Base-by-base conservation (phyloP, 2,329 filamentous ascomycete species). In the Trichophyton rubrum region DNA sequence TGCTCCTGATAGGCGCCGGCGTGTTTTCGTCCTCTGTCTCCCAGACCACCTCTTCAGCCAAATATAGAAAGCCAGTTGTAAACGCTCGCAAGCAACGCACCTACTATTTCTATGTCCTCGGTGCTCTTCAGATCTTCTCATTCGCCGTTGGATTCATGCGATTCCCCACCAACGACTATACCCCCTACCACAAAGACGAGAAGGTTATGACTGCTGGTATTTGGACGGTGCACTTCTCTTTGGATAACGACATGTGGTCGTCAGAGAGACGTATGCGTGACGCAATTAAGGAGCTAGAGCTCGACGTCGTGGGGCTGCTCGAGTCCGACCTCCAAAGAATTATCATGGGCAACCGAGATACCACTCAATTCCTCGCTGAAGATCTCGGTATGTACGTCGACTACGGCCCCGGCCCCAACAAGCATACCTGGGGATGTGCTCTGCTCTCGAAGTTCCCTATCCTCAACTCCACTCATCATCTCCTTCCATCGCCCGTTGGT, bases 171-270 rank as follows among this genome's bases (percentile, higher is more conserved):
- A 92, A 96, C 71, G 85, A 97, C 75, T 95, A 96, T 77, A 84
- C 83, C 60, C 89, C 93, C 0, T 91, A 97, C 73, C 92, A 99
- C 71, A 82, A 84, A 41, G 85, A 96, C 59, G 87, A 91, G 64
- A 93, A 93, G 67, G 77, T 95, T 59, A 81, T 96, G 62, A 97
- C 95, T 0, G 90, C 90, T 0, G 93, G 93, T 67, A 97, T 99
- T 72, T 99, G 93, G 93, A 99, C 93, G 0, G 91, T 97, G 60
- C 93, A 99, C 76, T 99, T 99, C 73, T 91, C 89, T 13, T 84
- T 99, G 20, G 93, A 99, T 76, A 97, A 99, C 68, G 88, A 96
- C 72, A 96, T 97, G 91, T 97, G 90, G 90, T 92, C 89, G 8
- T 96, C 92, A 0, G 93, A 99, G 74, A 85, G 88, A 67, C 90